These are phyloP conservation scores for Cytospora piceicola DNA, from an alignment of 2,329 filamentous ascomycete species.

Conservation along the genomic window DNA sequence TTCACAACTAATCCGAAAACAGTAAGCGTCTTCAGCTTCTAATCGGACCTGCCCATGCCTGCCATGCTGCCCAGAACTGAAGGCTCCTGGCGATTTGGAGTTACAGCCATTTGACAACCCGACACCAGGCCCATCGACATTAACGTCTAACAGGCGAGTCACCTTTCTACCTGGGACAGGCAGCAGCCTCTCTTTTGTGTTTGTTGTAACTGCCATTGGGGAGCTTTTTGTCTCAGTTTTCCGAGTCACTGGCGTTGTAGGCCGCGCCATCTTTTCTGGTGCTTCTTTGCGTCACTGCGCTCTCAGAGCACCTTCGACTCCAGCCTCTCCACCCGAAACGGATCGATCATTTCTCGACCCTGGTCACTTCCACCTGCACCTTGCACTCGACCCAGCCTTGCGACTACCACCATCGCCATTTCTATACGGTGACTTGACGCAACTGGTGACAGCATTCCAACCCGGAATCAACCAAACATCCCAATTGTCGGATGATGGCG, in stretches of 20 bases:
- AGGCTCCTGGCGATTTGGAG: conserved; percentile 4
- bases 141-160: conserved; percentile 22
- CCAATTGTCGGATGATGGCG: conserved; percentile 61
- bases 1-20: background rate
- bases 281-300: conserved; percentile 24
- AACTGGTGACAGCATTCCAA: conserved; percentile 23
- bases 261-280: conserved; percentile 26
- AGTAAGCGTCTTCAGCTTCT: conserved; percentile 1
- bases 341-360: conserved; percentile 18
- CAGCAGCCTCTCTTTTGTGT: conserved; percentile 18
- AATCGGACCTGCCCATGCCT: background rate
- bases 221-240: conserved; percentile 3
- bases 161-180: conserved; percentile 21
- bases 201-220: conserved; percentile 16
- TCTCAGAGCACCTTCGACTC: conserved; percentile 24
- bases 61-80: background rate
- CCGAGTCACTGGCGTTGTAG: conserved; percentile 14
- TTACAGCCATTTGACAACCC: conserved; percentile 13
- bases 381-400: conserved; percentile 17
- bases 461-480: conserved; percentile 28
- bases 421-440: conserved; percentile 19
- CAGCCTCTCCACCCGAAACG: conserved; percentile 27
- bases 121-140: conserved; percentile 20
- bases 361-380: conserved; percentile 21
- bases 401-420: conserved; percentile 13